Evolutionary conservation across 192 early-diverging fungal genomes (phyloP), one percentile per base, ranked within the genome.

Genomic region (Podila epicladia): DNA sequence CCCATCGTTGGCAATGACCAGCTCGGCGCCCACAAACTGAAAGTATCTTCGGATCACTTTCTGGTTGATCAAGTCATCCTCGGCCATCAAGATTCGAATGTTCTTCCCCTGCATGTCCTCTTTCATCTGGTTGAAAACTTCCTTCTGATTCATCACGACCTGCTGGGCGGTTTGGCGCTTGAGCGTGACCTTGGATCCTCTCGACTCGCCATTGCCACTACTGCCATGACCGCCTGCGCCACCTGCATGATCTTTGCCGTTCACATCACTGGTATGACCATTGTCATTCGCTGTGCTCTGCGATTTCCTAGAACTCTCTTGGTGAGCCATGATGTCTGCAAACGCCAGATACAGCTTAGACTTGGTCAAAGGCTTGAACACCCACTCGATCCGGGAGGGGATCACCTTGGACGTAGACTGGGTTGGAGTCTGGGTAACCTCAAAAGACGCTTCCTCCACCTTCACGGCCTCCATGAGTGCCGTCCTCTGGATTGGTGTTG

Each of bases 41-140:
- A 89, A 83, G 37, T 87, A 89, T 24, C 77, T 57, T 24, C 67
- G 71, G 66, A 89, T 75, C 29, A 89, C 88, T 70, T 87, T 89
- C 66, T 89, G 88, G 67, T 89, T 89, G 51, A 87, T 86, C 62
- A 84, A 65, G 60, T 89, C 86, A 66, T 89, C 88, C 80, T 89
- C 88, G 29, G 86, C 86, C n/a, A 89, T 64, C 37, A 89, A 61
- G 17, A 89, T 83, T 15, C 74, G 82, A 59, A 85, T 75, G 22
- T 87, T 85, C 65, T 71, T 75, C 20, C 85, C 82, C 61, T 85
- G 82, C 63, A 89, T 82, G 61, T 83, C 85, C 15, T 83, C 79
- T n/a, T 64, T 62, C 88, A 89, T 89, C 45, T 76, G 74, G 29
- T 67, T 71, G 68, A 89, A 89, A 9, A 87, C 65, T 64, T 87